A percentile compares a stretch with the other conserved stretches of the same genome.
phyloP scores from a whole-genome alignment of 352 stramenopile species.

The Pythium coloratum region DNA sequence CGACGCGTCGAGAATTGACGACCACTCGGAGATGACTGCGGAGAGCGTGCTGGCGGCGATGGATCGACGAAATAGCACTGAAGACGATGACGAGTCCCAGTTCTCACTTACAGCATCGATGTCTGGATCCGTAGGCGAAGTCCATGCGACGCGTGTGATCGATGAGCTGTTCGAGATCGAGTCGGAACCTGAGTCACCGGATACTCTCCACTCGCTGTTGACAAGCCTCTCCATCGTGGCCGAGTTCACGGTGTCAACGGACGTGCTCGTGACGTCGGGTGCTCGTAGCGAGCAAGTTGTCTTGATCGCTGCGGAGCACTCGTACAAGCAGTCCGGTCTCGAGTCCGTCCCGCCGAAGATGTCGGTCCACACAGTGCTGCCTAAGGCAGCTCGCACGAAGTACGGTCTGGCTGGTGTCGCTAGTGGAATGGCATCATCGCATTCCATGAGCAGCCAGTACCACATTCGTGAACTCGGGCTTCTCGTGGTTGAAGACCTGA shows the following conservation, averaged over 20 bases:
- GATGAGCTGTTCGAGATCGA: slow-evolving; percentile 84
- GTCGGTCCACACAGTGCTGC: slow-evolving; percentile 77
- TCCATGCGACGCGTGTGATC: slow-evolving; percentile 50
- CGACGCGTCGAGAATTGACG: slow-evolving; percentile 13
- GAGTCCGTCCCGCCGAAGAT: slow-evolving; percentile 63
- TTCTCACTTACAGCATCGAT: slow-evolving; percentile 15
- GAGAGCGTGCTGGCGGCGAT: slow-evolving; percentile 70
- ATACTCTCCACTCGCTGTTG: slow-evolving; percentile 29
- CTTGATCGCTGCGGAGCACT: slow-evolving; percentile 65
- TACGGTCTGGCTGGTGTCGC: slow-evolving; percentile 61
- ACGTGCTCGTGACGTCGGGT: slow-evolving; percentile 58
- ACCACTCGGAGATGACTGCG: slow-evolving; percentile 78
- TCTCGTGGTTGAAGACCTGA: slow-evolving; percentile 82
- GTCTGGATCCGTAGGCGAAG: slow-evolving; percentile 17
- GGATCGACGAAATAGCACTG: slow-evolving; percentile 52
- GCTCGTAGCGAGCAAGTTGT: slow-evolving; percentile 62
- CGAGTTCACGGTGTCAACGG: slow-evolving; percentile 76
- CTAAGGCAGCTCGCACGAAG: slow-evolving; percentile 63
- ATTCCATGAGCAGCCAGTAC: slow-evolving; percentile 84
- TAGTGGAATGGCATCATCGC: slow-evolving; percentile 45
- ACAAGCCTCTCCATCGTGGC: slow-evolving; percentile 52
- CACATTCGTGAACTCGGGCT: slow-evolving; percentile 82
- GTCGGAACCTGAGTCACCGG: slow-evolving; percentile 52
- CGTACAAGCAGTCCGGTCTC: slow-evolving; percentile 68
- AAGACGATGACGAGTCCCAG: slow-evolving; percentile 29